phyloP scores from a whole-genome alignment of 148 eudicot species.

The Vaccinium vitisidaea region DNA sequence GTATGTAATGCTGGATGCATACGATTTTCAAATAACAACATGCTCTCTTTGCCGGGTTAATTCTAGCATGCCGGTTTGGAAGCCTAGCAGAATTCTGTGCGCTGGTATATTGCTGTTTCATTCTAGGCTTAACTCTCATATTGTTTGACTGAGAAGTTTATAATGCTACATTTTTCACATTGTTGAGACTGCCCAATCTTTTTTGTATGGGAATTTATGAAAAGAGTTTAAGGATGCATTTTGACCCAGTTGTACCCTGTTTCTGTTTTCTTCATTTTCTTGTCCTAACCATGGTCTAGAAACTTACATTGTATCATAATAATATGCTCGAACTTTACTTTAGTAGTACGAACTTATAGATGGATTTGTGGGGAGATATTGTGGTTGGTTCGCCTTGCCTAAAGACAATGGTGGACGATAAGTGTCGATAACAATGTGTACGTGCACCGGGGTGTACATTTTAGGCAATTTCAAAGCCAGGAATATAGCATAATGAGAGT shows the following conservation, averaged over 20 bases:
- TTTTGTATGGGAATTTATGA: background rate
- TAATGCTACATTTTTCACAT: background rate
- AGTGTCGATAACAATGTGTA: background rate
- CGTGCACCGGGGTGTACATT: background rate
- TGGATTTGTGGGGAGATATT: background rate
- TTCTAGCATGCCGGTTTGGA: background rate
- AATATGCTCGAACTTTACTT: background rate
- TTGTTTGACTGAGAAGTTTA: background rate
- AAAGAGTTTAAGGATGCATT: background rate
- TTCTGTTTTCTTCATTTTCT: background rate
- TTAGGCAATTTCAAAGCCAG: background rate
- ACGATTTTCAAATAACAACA: background rate
- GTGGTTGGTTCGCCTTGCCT: background rate
- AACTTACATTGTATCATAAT: background rate
- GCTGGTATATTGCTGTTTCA: background rate
- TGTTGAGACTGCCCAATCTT: background rate
- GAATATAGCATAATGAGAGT: background rate
- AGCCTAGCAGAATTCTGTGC: background rate
- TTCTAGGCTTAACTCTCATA: background rate
- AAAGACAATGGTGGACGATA: background rate
- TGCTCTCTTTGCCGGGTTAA: background rate
- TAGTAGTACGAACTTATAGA: background rate
- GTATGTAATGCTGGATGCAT: background rate
- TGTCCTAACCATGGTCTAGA: background rate
- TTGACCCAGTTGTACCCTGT: background rate